phyloP scores from a whole-genome alignment of 495 filamentous ascomycete species.

The Penicillium nucicola region DNA sequence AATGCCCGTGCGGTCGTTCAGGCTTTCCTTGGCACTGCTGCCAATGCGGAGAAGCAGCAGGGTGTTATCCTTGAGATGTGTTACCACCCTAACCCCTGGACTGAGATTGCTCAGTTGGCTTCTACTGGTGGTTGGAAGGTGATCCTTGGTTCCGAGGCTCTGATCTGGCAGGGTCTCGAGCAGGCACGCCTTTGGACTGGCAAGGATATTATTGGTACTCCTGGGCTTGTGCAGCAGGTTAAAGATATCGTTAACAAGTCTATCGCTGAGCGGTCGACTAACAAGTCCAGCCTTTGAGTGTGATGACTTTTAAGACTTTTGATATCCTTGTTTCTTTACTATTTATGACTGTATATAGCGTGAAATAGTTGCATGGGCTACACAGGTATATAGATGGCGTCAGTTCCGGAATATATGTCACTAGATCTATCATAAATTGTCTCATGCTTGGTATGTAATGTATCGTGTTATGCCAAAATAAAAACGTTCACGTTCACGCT shows the following conservation, averaged over 20 bases:
- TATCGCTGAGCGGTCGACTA: constrained; percentile 27
- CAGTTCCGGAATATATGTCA: constrained; percentile 13
- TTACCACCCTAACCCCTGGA: constrained; percentile 69
- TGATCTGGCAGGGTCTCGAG: constrained; percentile 75
- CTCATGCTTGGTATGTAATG: constrained; percentile 1
- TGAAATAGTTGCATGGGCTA: constrained; percentile 25
- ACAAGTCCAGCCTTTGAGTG: constrained; percentile 31
- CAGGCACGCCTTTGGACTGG: constrained; percentile 66
- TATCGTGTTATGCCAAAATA: background rate
- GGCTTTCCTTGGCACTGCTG: constrained; percentile 43
- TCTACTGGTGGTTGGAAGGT: constrained; percentile 62
- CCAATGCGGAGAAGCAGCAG: constrained; percentile 36
- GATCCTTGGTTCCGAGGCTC: constrained; percentile 64
- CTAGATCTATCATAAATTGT: background rate
- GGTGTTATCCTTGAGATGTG: constrained; percentile 77
- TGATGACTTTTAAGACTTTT: background rate
- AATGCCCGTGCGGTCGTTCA: constrained; percentile 52
- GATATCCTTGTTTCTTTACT: constrained; percentile 11
- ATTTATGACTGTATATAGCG: constrained; percentile 30
- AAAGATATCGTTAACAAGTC: constrained; percentile 48
- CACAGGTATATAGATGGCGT: constrained; percentile 16
- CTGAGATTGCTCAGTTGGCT: constrained; percentile 56
- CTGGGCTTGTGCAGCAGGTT: constrained; percentile 46
- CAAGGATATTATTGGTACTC: constrained; percentile 48
- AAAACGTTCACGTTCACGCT: constrained; percentile 25